Evolutionary conservation across 78 protist genomes (phyloP), one percentile per base, ranked within the genome.

Genomic region (Polysphondylium violaceum): DNA sequence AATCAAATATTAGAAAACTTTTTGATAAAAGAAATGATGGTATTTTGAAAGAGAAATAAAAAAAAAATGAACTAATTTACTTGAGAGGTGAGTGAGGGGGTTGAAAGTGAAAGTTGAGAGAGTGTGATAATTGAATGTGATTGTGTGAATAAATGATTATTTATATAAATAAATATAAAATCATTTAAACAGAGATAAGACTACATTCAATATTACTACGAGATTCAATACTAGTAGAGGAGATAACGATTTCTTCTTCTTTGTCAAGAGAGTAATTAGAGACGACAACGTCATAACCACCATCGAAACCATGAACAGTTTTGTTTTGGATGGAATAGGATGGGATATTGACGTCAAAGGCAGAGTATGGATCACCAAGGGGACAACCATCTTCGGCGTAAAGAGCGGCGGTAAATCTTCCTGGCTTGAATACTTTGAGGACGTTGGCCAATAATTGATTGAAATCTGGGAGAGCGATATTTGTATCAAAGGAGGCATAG

Each of bases 401-500:
- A 7, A 83, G 19, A 9, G 91, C 91, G 31, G 72, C 79, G 21
- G 91, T 83, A 72, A 83, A 83, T n/a, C 91, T 35, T 31, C 91
- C 91, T 44, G 95, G 95, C 41, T 68, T 73, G 71, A 92, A 92
- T 14, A 85, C 86, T 1, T 75, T 38, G 23, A 92, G 83, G 1
- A 92, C 87, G 4, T 72, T 53, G 21, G 67, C 41, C 41, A 92
- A 58, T 27, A 92, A 63, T 60, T 69, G 68, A 67, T 90, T 64
- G 43, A 40, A 76, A 29, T 65, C 56, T 1, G 88, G 63, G 17
- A 92, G 6, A 0, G 91, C 50, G 14, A 53, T n/a, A 73, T 92
- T 92, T 36, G 95, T 92, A 65, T 93, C 96, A 21, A 76, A 93
- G 1, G 93, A 86, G 1, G 76, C 96, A 31, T 85, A 93, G 5